Evolutionary conservation across 1,284 basidiomycete species (phyloP), one percentile per base, ranked within the genome.

Genomic region (Schizophyllum amplum): DNA sequence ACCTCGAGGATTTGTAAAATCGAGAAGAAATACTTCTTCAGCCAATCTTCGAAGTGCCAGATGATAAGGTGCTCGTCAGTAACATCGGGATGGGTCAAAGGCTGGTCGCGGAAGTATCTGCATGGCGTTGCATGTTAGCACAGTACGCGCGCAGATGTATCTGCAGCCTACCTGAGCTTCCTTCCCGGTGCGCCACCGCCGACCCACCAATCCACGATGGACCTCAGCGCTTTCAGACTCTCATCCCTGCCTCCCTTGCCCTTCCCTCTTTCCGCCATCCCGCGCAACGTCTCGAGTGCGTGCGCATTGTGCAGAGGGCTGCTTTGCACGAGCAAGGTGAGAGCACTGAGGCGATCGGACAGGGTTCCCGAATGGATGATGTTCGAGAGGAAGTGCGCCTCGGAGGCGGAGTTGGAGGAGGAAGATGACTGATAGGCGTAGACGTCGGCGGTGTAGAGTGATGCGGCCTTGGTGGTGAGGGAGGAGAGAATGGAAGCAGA

Each of bases 21-120:
- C 17, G 86, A 86, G 73, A 97, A 98, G 77, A 97, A 98, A 71
- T 89, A 98, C 65, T 94, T 94, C 74, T 99, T 99, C 57, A 98
- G 73, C 86, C 92, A 95, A 66, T 99, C 95, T 69, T 99, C 97
- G 69, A 96, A 99, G 60, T 89, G 88, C 86, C 89, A 99, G 2
- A 24, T 20, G 2, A 90, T 62, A 9, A 94, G 72, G 68, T 92
- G 85, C 51, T 83, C 77, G 60, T 96, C 87, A 0, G 90, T 87
- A 15, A 86, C 77, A 2, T 77, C 72, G 0, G 67, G 90, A 85
- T 1, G 78, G 66, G 48, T 21, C 11, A 96, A 71, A 2, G 90
- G 87, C 67, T 98, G 96, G 68, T 99, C 97, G 21, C 90, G 87
- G 70, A 99, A 94, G 70, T 94, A 94, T 67, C 92, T 94, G 59